Conservation (phyloP, 306 rosid genomes). For the cucumber (Cucumis sativus) region DNA sequence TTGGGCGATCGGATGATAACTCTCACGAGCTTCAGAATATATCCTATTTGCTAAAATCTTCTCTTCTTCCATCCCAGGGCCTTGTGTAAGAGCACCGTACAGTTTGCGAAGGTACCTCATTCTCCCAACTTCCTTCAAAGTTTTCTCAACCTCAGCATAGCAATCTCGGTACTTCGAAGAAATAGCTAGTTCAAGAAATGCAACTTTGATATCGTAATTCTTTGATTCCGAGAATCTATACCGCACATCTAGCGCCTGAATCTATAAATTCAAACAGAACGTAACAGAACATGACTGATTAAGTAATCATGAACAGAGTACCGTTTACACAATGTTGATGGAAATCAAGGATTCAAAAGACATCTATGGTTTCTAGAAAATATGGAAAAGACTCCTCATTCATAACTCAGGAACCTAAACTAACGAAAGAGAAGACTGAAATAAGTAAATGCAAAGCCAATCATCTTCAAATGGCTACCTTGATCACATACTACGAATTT, state of each 20-base stretch:
- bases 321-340: too few relatives aligned
- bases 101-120: slow-evolving; percentile 80
- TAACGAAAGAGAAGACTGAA: not conserved
- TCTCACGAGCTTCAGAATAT: slow-evolving; percentile 62
- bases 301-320: not conserved
- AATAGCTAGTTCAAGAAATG: slow-evolving; percentile 59
- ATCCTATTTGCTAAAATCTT: slow-evolving; percentile 71
- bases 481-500: not conserved
- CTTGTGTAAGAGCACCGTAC: slow-evolving; percentile 68
- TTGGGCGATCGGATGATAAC: slow-evolving; percentile 91
- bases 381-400: not conserved
- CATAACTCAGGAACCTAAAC: not conserved
- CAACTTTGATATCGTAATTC: slow-evolving; percentile 77
- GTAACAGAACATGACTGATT: not conserved
- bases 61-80: slow-evolving; percentile 60
- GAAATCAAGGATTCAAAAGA: not conserved
- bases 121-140: slow-evolving; percentile 77
- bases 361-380: not conserved
- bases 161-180: slow-evolving; percentile 49
- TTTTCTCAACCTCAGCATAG: slow-evolving; percentile 63
- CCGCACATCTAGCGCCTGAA: slow-evolving; percentile 50
- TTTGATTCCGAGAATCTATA: slow-evolving; percentile 65
- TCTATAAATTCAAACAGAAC: slow-evolving; percentile 28
- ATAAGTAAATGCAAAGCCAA: not conserved
- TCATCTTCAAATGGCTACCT: not conserved